Conservation (phyloP, 345 rosid species). For the Xanthoceras sorbifolium region DNA sequence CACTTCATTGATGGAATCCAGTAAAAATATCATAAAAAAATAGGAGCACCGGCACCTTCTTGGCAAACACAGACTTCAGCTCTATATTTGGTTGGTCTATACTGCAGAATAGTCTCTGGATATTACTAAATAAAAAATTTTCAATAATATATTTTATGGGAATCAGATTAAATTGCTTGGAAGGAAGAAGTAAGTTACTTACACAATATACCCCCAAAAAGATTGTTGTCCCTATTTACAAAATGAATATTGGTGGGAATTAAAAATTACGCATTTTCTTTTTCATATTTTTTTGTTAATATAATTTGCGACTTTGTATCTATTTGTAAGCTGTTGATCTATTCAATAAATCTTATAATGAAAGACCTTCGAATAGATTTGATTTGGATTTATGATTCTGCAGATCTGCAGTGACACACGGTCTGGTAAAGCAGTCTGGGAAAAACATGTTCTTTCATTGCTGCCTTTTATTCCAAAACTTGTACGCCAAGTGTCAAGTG, state of each 20-base stretch:
- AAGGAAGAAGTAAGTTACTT: constrained; percentile 6
- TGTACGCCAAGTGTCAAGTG: constrained; percentile 38
- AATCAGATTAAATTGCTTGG: background rate
- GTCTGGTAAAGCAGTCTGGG: constrained; percentile 43
- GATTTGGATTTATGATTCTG: constrained; percentile 23
- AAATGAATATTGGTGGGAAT: background rate
- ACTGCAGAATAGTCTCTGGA: background rate
- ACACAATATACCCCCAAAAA: background rate
- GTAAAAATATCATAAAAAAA: too few species aligned
- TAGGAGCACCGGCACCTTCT: too few species aligned
- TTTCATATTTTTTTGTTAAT: background rate
- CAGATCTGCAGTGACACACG: constrained; percentile 48
- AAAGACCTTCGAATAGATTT: constrained; percentile 11
- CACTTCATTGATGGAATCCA: too few species aligned
- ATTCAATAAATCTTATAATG: background rate
- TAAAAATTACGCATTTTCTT: background rate
- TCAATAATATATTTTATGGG: background rate
- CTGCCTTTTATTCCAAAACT: constrained; percentile 73
- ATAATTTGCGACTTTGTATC: constrained; percentile 4
- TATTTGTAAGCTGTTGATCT: constrained; percentile 2
- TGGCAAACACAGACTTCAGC: too few species aligned
- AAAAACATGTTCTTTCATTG: constrained; percentile 50
- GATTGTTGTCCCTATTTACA: background rate
- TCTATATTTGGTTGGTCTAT: background rate
- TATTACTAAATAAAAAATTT: background rate